Conservation (phyloP, 208 protist species). For the Porcisia deanei region DNA sequence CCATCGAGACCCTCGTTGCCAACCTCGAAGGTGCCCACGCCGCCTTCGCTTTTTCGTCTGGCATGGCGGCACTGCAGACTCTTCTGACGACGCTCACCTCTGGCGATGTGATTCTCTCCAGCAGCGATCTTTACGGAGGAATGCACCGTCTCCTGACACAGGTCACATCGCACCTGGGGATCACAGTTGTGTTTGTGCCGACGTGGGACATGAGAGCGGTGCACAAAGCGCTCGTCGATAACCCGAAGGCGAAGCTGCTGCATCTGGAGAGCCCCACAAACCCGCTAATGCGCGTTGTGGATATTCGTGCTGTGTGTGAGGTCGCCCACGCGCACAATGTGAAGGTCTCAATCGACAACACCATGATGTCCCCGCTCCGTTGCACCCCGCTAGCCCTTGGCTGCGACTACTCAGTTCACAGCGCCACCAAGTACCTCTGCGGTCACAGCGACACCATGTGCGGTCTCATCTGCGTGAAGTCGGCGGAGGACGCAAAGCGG, state of each 20-base stretch:
- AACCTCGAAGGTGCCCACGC: conserved; percentile 90
- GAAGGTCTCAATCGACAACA: conserved; percentile 95
- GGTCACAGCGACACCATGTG: conserved; percentile 95
- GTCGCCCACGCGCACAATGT: conserved; percentile 69
- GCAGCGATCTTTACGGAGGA: conserved; percentile 94
- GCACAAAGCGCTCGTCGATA: conserved; percentile 40
- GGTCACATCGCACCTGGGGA: conserved; percentile 56
- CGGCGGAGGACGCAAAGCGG: conserved; percentile 56
- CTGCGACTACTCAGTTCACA: conserved; percentile 96
- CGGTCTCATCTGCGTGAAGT: conserved; percentile 78
- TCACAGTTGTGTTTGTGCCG: conserved; percentile 90
- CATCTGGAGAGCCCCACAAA: conserved; percentile 97
- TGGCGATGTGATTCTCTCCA: conserved; percentile 80
- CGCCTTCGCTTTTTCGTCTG: conserved; percentile 88
- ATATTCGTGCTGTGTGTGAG: conserved; percentile 84
- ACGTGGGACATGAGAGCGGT: conserved; percentile 72
- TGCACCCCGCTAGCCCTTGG: conserved; percentile 94
- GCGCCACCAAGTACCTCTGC: conserved; percentile 96
- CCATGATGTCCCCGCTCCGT: conserved; percentile 96
- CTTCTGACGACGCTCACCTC: conserved; percentile 75
- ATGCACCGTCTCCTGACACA: conserved; percentile 92
- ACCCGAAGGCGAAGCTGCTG: conserved; percentile 73
- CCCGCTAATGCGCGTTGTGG: conserved; percentile 91
- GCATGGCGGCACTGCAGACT: conserved; percentile 86
- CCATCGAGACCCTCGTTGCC: conserved; percentile 91